Base-by-base conservation (phyloP, 371 early-diverging fungal genomes). In the Zychaea mexicana region DNA sequence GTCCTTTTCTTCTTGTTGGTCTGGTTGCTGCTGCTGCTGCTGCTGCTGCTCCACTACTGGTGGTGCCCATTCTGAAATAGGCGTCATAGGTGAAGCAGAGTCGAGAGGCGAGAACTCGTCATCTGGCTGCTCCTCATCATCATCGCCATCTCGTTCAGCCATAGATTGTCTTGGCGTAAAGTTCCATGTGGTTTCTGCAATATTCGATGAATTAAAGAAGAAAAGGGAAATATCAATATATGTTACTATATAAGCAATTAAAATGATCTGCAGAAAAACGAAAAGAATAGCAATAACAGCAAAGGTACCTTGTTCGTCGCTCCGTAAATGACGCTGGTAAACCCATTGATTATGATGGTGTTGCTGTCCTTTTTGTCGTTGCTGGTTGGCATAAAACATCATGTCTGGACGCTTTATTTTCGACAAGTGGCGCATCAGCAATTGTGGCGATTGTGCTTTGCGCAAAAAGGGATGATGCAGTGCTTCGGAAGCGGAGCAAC, bases 401-500 rank as follows among this genome's bases (percentile, higher is more conserved):
- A 49, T 49, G 24, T 49, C 49, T 9, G 22, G 49, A 22, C 49
- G 21, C 13, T 22, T 49, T 8, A 19, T 24, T 49, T 49, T 49
- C 24, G 21, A 6, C 22, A 62, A 36, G 27, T 38, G 36, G 8
- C 62, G 62, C 54, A 42, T 21, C 8, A 62, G 26, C 13, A 31
- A 30, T 36, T 55, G 42, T 32, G 74, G 69, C 0, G 70, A 32
- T 12, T 55, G 54, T 2, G 81, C 73, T 31, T 68, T 72, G 13
- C 71, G 72, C 9, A 81, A 32, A 36, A 81, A 92, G 9, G 90
- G 85, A 64, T 94, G 94, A 7, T 70, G 65, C 36, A 94, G 66
- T 1, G 92, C 90, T 47, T 91, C 85, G 0, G 85, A 76, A 0
- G 86, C 83, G 4, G 88, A 81, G 30, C 90, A 81, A 33, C 95